Evolutionary conservation across 805 yeast species (phyloP), one percentile per base, ranked within the genome.

Genomic region (Yarrowia bubula): DNA sequence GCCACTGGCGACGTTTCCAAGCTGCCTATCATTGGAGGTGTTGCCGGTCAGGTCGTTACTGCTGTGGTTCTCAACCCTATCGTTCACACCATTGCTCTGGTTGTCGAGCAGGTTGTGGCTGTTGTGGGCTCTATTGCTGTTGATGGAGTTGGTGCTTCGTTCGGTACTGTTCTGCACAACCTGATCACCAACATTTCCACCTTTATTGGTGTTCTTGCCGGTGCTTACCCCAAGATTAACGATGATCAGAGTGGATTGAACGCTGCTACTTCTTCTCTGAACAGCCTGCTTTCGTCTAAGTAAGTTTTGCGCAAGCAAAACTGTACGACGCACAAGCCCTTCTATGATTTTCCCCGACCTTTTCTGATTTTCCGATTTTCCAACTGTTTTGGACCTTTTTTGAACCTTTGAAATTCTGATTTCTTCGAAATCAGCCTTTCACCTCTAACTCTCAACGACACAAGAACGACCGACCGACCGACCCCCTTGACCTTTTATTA

Each of bases 161-260:
- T 51, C 18, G 58, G 58, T 14, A 51, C 58, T 8, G 58, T 51
- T 1, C 58, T 51, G 33, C 58, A 51, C 43, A 51, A 51, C 58
- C 58, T 51, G 35, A 51, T 51, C 43, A 37, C 35, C 58, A 37
- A 51, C 58, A 37, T 51, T 22, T 51, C 58, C 43, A 51, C 58
- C 43, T 51, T 51, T 18, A 51, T 51, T 8, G 42, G 43, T 1
- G 58, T 38, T 22, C 58, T 51, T 14, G 58, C 58, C 6, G 58
- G 58, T 2, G 42, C 58, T n/a, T 51, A 51, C 58, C 58, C 58
- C 58, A n/a, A 51, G 58, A 51, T 51, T 43, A 51, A 37, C 43
- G 58, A 51, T 32, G 58, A 37, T 14, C 43, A 51, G 43, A 37
- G 43, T 17, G 58, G 58, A 3, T 43, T 51, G 22, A 51, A 51